Evolutionary conservation across 257 asterid species (phyloP).

Genomic region (Voacanga thouarsii): DNA sequence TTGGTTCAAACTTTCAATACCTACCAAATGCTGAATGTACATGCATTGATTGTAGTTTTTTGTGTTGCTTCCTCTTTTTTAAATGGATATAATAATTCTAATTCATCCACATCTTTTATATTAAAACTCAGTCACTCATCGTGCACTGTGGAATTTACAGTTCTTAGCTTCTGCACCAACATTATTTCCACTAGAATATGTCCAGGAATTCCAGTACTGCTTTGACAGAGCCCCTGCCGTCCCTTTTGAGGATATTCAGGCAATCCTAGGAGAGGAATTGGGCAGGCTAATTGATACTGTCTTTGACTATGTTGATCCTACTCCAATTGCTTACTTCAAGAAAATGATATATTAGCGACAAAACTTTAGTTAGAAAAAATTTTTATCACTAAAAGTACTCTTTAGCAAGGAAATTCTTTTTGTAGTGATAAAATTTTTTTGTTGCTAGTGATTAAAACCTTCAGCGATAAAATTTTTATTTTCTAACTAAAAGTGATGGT

Average conservation of each 20-base stretch:
- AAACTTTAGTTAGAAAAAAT: too few species aligned
- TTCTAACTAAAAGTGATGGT: too few species aligned
- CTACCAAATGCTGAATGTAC: not conserved
- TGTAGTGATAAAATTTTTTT: too few species aligned
- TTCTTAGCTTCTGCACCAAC: slow-evolving; percentile 97
- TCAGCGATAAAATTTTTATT: too few species aligned
- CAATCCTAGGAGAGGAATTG: slow-evolving; percentile 72
- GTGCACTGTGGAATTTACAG: slow-evolving; percentile 42
- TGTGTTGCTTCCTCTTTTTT: not conserved
- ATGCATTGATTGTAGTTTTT: not conserved
- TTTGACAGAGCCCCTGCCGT: slow-evolving; percentile 88
- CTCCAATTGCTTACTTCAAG: slow-evolving; percentile 93
- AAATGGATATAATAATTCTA: not conserved
- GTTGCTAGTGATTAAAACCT: too few species aligned
- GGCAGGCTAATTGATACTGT: slow-evolving; percentile 72
- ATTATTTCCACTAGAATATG: slow-evolving; percentile 89
- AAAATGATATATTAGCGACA: too few species aligned
- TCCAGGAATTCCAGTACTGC: slow-evolving; percentile 91
- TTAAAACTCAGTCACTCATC: slow-evolving; percentile 15
- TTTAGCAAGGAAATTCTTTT: too few species aligned
- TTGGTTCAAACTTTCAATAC: not conserved
- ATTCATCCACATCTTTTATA: slow-evolving; percentile 1
- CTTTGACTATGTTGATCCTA: slow-evolving; percentile 88
- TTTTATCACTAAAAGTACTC: too few species aligned
- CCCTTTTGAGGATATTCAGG: slow-evolving; percentile 74